phyloP scores from a whole-genome alignment of 306 rosid genomes.

The Senna tora region DNA sequence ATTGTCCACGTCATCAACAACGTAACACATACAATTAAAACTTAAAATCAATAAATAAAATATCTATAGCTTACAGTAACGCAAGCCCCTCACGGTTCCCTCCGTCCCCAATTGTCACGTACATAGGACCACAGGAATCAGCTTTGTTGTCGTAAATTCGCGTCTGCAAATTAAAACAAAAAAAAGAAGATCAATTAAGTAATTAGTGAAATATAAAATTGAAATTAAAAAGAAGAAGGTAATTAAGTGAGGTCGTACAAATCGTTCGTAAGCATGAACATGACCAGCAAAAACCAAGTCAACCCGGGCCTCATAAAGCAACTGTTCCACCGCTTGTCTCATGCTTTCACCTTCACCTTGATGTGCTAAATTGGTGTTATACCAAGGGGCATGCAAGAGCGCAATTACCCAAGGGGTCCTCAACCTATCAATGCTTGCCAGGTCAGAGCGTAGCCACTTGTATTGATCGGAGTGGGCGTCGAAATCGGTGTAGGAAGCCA shows the following conservation, averaged over 20 bases:
- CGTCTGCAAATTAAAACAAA: constrained; percentile 43
- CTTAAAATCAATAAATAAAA: not conserved
- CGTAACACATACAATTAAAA: not conserved
- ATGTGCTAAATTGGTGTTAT: constrained; percentile 72
- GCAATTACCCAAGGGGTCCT: constrained; percentile 67
- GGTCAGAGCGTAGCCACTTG: constrained; percentile 59
- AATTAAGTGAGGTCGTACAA: constrained; percentile 46
- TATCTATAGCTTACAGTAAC: constrained; percentile 42
- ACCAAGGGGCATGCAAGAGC: constrained; percentile 81
- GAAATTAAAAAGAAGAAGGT: not conserved
- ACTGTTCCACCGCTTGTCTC: constrained; percentile 66
- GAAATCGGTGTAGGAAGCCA: constrained; percentile 68
- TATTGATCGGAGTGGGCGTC: constrained; percentile 50
- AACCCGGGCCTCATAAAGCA: constrained; percentile 57
- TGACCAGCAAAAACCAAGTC: constrained; percentile 75
- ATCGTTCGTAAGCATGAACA: constrained; percentile 87
- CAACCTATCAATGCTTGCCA: constrained; percentile 52
- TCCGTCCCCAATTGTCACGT: constrained; percentile 71
- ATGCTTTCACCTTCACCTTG: constrained; percentile 87
- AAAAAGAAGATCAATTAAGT: not conserved
- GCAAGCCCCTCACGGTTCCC: constrained; percentile 86
- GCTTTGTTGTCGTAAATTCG: constrained; percentile 60
- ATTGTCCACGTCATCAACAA: not conserved
- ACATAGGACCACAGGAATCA: constrained; percentile 67
- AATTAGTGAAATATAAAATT: too few species aligned